Percentiles rank a stretch among this genome's conserved stretches.
These are phyloP conservation scores for Candida sithepensis DNA, from an alignment of 805 yeast genomes.

Conservation along the genomic window DNA sequence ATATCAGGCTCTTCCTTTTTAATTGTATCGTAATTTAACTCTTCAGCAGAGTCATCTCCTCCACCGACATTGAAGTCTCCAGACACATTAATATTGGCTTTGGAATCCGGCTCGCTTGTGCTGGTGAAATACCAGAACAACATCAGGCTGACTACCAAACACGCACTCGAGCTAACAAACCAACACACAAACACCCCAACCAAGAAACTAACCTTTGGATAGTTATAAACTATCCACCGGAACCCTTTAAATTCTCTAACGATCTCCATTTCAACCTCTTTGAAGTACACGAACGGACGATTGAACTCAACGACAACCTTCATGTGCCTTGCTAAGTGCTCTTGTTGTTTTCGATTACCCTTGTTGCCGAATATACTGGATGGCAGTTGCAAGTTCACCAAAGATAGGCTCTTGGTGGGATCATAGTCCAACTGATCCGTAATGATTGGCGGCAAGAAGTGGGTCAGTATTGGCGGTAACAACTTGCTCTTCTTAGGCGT, in stretches of 20 bases:
- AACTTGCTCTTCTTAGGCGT: slow-evolving; percentile 5
- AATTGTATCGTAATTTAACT: neutral
- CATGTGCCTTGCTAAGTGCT: slow-evolving; percentile 9
- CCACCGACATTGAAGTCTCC: neutral
- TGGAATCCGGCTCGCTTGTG: neutral
- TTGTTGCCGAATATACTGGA: neutral
- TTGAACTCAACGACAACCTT: slow-evolving; percentile 23
- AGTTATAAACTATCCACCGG: slow-evolving; percentile 37
- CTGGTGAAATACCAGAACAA: slow-evolving; percentile 21
- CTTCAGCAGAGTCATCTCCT: neutral
- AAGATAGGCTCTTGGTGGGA: slow-evolving; percentile 6
- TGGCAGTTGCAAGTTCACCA: slow-evolving; percentile 3
- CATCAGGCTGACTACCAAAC: slow-evolving; percentile 27
- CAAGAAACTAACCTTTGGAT: slow-evolving; percentile 31
- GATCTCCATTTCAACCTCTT: slow-evolving; percentile 19
- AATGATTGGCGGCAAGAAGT: slow-evolving; percentile 14
- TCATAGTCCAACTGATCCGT: slow-evolving; percentile 4
- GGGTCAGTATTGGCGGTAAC: slow-evolving; percentile 12
- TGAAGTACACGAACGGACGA: slow-evolving; percentile 12
- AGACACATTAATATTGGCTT: neutral
- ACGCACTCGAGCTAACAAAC: slow-evolving; percentile 31
- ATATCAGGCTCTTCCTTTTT: neutral
- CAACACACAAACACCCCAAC: slow-evolving; percentile 39
- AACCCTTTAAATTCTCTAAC: slow-evolving; percentile 40
- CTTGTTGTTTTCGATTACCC: neutral